phyloP scores from a whole-genome alignment of 371 early-diverging fungal species.

The Mucor circinelloides region DNA sequence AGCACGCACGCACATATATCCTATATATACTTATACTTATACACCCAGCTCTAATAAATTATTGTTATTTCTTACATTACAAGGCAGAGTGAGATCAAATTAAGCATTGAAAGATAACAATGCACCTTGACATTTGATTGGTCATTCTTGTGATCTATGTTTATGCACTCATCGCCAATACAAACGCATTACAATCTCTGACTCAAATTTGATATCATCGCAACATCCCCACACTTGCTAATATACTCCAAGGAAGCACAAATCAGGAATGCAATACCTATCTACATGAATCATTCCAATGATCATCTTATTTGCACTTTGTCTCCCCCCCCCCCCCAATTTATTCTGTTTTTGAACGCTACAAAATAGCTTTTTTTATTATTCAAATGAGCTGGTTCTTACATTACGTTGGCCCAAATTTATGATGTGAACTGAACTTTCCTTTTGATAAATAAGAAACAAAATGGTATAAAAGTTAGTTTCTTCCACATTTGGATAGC shows the following conservation, averaged over 20 bases:
- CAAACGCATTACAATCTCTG: conserved; percentile 15
- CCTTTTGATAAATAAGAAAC: background rate
- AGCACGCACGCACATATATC: background rate
- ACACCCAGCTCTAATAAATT: background rate
- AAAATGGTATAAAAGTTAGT: conserved; percentile 17
- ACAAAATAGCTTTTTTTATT: too few species aligned
- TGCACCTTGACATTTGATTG: background rate
- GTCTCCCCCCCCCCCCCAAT: too few species aligned
- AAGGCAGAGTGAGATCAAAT: background rate
- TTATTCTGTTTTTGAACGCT: too few species aligned
- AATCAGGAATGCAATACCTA: background rate
- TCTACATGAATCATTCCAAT: background rate
- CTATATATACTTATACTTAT: background rate
- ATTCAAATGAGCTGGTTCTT: too few species aligned
- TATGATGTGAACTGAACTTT: background rate
- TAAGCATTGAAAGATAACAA: too few species aligned
- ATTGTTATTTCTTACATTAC: background rate
- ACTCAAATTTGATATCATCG: conserved; percentile 1
- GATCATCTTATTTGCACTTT: too few species aligned
- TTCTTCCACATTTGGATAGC: conserved; percentile 18
- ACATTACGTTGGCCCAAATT: background rate
- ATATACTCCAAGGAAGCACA: background rate
- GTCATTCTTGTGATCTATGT: background rate
- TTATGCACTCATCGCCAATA: conserved; percentile 20
- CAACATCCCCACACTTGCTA: background rate